phyloP scores from a whole-genome alignment of 2,329 filamentous ascomycete species.

The Apiospora phragmitis region DNA sequence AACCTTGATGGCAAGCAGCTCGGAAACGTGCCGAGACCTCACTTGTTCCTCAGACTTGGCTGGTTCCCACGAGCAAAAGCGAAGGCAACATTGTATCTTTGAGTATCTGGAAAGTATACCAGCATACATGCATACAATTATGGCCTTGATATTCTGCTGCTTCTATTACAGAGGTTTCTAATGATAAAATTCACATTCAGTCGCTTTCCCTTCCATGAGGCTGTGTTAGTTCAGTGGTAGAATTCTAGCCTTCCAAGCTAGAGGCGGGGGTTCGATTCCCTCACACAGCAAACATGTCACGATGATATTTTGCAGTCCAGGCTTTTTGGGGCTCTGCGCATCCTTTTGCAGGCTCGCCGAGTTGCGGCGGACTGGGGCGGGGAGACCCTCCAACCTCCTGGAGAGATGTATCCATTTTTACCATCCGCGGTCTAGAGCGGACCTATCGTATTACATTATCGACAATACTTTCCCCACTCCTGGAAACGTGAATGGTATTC shows the following conservation, averaged over 20 bases:
- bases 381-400: not conserved
- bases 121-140: too few relatives aligned
- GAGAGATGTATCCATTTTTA: not conserved
- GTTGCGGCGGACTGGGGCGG: not conserved
- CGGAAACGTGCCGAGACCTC: not conserved
- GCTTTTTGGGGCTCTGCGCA: not conserved
- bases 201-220: not conserved
- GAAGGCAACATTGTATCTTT: not conserved
- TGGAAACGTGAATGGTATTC: not conserved
- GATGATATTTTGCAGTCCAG: not conserved
- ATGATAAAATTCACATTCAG: not conserved
- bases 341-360: not conserved
- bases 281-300: not conserved
- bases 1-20: not conserved
- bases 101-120: not conserved
- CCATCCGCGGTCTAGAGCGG: not conserved
- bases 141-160: too few relatives aligned
- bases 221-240: constrained; percentile 8
- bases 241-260: constrained; percentile 8
- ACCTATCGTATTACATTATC: constrained; percentile 1
- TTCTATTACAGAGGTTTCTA: too few relatives aligned
- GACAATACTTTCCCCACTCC: not conserved
- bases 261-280: constrained; percentile 6
- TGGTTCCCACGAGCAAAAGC: not conserved
- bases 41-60: not conserved